Evolutionary conservation across 148 eudicot species (phyloP).

Genomic region (Spergularia marina): DNA sequence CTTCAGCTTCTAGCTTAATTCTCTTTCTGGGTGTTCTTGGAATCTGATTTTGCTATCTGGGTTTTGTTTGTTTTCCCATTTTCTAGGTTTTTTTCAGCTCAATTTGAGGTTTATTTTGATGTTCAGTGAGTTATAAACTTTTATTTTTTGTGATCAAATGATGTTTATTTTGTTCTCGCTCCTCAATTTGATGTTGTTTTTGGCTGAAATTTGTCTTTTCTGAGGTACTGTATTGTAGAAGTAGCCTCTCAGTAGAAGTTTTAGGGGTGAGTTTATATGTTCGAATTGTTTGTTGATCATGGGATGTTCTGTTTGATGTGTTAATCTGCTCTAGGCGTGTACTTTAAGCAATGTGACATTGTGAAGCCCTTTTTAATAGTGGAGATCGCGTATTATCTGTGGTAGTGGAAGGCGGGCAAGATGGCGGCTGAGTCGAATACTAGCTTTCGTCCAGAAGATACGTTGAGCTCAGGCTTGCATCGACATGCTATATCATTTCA

Average conservation of each 20-base stretch:
- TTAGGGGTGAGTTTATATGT: background rate
- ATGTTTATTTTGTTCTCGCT: background rate
- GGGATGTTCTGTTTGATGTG: constrained; percentile 19
- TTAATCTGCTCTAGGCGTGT: constrained; percentile 27
- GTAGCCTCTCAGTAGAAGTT: background rate
- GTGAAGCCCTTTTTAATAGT: constrained; percentile 14
- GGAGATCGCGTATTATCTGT: constrained; percentile 13
- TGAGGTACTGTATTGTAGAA: background rate
- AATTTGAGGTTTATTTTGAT: background rate
- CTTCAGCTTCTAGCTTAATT: background rate
- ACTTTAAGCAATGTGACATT: constrained; percentile 32
- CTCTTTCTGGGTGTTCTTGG: constrained; percentile 19
- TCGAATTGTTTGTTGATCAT: constrained; percentile 1
- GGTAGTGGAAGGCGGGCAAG: constrained; percentile 10
- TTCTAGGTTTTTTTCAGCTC: constrained; percentile 11
- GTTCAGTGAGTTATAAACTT: background rate
- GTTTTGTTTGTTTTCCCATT: background rate
- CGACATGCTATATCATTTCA: constrained; percentile 56
- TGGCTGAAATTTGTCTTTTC: background rate
- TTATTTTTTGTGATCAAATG: background rate
- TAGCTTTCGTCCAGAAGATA: constrained; percentile 57
- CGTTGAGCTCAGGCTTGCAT: constrained; percentile 43
- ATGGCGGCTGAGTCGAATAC: constrained; percentile 64
- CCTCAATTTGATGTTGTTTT: background rate
- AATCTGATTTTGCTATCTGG: constrained; percentile 19